These are phyloP conservation scores for Polytolypa hystricis DNA, from an alignment of 2,329 filamentous ascomycete genomes.

Conservation along the genomic window DNA sequence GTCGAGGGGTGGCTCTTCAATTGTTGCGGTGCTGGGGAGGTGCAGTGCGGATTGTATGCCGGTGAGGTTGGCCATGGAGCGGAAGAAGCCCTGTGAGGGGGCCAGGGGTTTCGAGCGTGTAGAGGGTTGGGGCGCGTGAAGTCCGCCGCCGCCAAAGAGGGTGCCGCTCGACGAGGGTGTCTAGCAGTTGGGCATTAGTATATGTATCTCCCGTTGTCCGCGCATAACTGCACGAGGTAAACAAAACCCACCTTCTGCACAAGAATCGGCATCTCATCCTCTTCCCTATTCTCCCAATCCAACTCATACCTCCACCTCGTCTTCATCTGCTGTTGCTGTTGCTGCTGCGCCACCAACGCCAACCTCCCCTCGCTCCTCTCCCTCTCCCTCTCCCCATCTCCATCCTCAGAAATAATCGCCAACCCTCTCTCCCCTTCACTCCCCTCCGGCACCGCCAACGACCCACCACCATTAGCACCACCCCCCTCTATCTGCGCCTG, in stretches of 20 bases:
- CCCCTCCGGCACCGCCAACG: conserved; percentile 44
- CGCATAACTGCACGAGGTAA: conserved; percentile 2
- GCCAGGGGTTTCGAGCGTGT: conserved; percentile 51
- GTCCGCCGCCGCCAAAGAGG: conserved; percentile 43
- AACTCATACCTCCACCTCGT: conserved; percentile 79
- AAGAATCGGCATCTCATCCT: conserved; percentile 75
- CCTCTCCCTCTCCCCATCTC: conserved; percentile 21
- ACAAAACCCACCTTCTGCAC: conserved; percentile 58
- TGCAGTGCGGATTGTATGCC: conserved; percentile 43
- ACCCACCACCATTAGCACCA: not conserved
- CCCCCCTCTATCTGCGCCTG: conserved; percentile 16
- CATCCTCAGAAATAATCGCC: conserved; percentile 27
- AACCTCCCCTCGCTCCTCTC: conserved; percentile 10
- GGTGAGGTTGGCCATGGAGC: conserved; percentile 71
- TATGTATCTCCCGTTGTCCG: not conserved
- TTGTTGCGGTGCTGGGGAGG: conserved; percentile 38
- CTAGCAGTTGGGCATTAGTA: conserved; percentile 7
- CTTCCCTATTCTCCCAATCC: conserved; percentile 57
- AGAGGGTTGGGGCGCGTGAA: conserved; percentile 37
- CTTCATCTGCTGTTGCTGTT: conserved; percentile 35
- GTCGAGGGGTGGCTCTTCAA: conserved; percentile 49
- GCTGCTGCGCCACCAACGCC: conserved; percentile 29
- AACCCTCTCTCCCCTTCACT: conserved; percentile 31
- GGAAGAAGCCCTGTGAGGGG: conserved; percentile 63
- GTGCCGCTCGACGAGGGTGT: conserved; percentile 32